Conservation (phyloP, 306 rosid species). For the Trifolium dubium region DNA sequence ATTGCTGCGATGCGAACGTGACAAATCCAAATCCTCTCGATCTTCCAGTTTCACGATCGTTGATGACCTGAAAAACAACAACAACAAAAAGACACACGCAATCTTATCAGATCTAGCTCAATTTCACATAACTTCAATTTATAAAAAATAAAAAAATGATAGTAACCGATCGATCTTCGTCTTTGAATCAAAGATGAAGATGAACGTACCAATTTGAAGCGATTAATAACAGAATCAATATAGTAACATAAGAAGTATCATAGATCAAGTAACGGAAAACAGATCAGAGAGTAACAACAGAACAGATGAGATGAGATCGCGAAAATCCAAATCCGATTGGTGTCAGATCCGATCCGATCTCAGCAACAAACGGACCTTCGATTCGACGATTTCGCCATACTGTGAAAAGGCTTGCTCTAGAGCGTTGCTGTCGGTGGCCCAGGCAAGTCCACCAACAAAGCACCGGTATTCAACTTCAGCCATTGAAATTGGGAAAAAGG, state of each 20-base stretch:
- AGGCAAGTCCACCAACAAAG: slow-evolving; percentile 98
- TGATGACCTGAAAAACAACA: slow-evolving; percentile 63
- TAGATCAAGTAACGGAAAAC: slow-evolving; percentile 69
- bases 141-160: not conserved
- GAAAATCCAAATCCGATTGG: slow-evolving; percentile 63
- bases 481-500: slow-evolving; percentile 42
- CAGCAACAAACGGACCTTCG: slow-evolving; percentile 98
- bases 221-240: slow-evolving; percentile 70
- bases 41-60: slow-evolving; percentile 93
- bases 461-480: slow-evolving; percentile 79
- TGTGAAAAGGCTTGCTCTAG: slow-evolving; percentile 71
- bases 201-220: slow-evolving; percentile 90
- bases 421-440: slow-evolving; percentile 91
- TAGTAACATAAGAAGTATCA: slow-evolving; percentile 73
- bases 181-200: slow-evolving; percentile 62
- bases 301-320: slow-evolving; percentile 60
- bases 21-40: slow-evolving; percentile 96
- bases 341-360: slow-evolving; percentile 71
- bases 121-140: no score
- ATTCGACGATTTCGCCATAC: slow-evolving; percentile 80
- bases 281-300: slow-evolving; percentile 33
- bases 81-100: rapidly evolving
- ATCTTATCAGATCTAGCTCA: slow-evolving; percentile 36
- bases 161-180: not conserved
- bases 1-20: slow-evolving; percentile 71